A percentile compares a stretch with the other conserved stretches of the same genome.
phyloP scores from a whole-genome alignment of 352 stramenopile species.

The Globisporangium cederbergense region DNA sequence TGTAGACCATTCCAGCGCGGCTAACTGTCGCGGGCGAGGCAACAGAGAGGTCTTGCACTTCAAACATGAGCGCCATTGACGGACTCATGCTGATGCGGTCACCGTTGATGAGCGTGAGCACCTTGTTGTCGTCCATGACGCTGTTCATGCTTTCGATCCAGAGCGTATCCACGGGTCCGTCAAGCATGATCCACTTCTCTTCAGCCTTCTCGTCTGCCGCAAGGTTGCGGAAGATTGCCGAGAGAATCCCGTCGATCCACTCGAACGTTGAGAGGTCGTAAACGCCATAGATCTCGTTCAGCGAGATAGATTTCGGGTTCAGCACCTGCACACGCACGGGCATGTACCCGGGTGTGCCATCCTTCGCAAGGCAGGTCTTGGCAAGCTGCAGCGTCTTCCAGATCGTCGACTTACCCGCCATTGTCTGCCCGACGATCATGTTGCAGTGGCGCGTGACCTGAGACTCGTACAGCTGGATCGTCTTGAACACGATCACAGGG shows the following conservation, averaged over 20 bases:
- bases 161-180: constrained; percentile 83
- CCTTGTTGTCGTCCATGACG: constrained; percentile 89
- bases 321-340: constrained; percentile 84
- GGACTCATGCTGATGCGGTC: constrained; percentile 84
- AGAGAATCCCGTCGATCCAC: constrained; percentile 86
- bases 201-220: constrained; percentile 72
- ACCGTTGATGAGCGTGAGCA: constrained; percentile 84
- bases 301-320: constrained; percentile 88
- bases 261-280: constrained; percentile 87
- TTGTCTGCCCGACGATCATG: constrained; percentile 92
- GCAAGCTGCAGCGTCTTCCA: constrained; percentile 76
- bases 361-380: constrained; percentile 75
- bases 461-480: constrained; percentile 94
- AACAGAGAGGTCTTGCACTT: constrained; percentile 93
- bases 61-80: constrained; percentile 91
- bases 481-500: constrained; percentile 91
- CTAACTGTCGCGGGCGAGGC: constrained; percentile 93
- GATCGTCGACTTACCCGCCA: constrained; percentile 88
- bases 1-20: constrained; percentile 93
- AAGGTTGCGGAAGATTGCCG: constrained; percentile 75
- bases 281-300: constrained; percentile 90
- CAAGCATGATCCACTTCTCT: constrained; percentile 89
- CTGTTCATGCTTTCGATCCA: constrained; percentile 91
- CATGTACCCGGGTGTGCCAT: constrained; percentile 68
- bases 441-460: constrained; percentile 94